phyloP scores from a whole-genome alignment of 1,139 yeast species.

The Geotrichum klebahnii region DNA sequence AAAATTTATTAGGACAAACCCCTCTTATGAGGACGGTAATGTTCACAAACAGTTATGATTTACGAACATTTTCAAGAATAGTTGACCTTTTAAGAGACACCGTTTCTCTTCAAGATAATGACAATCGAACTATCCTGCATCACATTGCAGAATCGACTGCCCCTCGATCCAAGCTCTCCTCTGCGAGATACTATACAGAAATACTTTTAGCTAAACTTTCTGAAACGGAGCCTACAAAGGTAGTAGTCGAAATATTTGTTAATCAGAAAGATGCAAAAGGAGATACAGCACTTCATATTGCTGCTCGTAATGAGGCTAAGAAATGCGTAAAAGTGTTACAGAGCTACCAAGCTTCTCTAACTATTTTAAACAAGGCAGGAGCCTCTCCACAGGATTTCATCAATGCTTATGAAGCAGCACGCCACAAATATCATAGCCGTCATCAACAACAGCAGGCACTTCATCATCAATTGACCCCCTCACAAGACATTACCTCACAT shows the following conservation, averaged over 20 bases:
- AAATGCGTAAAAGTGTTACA: slow-evolving; percentile 70
- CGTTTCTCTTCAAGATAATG: slow-evolving; percentile 61
- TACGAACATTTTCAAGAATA: slow-evolving; percentile 67
- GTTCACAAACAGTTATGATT: slow-evolving; percentile 82
- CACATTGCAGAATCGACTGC: slow-evolving; percentile 67
- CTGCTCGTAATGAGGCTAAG: slow-evolving; percentile 70
- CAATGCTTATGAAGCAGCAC: slow-evolving; percentile 43
- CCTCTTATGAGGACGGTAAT: slow-evolving; percentile 77
- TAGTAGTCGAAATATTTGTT: slow-evolving; percentile 52
- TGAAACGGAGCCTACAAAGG: slow-evolving; percentile 53
- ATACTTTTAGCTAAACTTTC: slow-evolving; percentile 64
- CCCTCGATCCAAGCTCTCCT: slow-evolving; percentile 61
- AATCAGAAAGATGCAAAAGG: slow-evolving; percentile 81
- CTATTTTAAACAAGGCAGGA: slow-evolving; percentile 66
- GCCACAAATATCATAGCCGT: slow-evolving; percentile 9
- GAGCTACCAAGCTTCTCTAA: slow-evolving; percentile 67
- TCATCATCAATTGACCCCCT: no score
- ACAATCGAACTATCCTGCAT: slow-evolving; percentile 68
- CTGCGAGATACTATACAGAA: slow-evolving; percentile 80
- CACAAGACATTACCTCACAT: no score
- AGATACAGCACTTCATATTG: slow-evolving; percentile 81
- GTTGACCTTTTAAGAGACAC: slow-evolving; percentile 66
- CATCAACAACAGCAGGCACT: no score
- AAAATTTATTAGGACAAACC: slow-evolving; percentile 75
- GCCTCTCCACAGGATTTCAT: slow-evolving; percentile 72